phyloP scores from a whole-genome alignment of 257 asterid genomes.

The Lycium barbarum region DNA sequence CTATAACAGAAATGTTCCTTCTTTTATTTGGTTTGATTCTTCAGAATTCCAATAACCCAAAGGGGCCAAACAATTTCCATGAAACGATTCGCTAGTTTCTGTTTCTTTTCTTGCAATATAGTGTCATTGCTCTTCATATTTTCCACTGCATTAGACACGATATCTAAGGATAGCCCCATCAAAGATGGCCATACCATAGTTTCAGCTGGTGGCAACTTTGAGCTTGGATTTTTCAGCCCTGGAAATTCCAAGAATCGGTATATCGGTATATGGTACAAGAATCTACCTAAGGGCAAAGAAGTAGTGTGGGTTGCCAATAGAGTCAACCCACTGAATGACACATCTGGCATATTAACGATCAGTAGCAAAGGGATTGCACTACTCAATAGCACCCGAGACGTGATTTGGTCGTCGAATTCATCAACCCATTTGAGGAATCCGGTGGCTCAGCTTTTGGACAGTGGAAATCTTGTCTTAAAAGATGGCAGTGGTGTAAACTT shows the following conservation, averaged over 20 bases:
- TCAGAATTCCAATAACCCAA: neutral
- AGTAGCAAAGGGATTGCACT: conserved; percentile 24
- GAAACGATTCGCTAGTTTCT: neutral
- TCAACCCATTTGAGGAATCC: neutral
- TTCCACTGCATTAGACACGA: conserved; percentile 12
- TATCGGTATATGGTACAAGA: conserved; percentile 33
- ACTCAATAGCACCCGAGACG: conserved; percentile 19
- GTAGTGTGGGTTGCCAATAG: conserved; percentile 46
- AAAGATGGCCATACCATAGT: conserved; percentile 7
- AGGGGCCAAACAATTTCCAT: neutral
- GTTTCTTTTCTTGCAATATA: neutral
- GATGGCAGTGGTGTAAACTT: neutral
- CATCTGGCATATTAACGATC: conserved; percentile 18
- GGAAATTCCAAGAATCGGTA: conserved; percentile 30
- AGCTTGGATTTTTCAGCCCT: conserved; percentile 34
- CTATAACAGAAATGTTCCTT: neutral
- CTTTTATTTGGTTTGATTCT: neutral
- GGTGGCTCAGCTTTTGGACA: conserved; percentile 31
- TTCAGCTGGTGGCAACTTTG: conserved; percentile 25
- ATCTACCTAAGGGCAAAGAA: neutral
- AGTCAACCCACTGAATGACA: conserved; percentile 31
- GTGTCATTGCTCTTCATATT: conserved; percentile 19
- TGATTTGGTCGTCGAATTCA: conserved; percentile 30
- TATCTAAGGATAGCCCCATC: neutral
- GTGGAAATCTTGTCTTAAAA: conserved; percentile 37